Percentiles rank a stretch among this genome's conserved stretches.
These are phyloP conservation scores for Fraxinus cuspidata DNA, from an alignment of 257 asterid genomes.

Conservation along the genomic window DNA sequence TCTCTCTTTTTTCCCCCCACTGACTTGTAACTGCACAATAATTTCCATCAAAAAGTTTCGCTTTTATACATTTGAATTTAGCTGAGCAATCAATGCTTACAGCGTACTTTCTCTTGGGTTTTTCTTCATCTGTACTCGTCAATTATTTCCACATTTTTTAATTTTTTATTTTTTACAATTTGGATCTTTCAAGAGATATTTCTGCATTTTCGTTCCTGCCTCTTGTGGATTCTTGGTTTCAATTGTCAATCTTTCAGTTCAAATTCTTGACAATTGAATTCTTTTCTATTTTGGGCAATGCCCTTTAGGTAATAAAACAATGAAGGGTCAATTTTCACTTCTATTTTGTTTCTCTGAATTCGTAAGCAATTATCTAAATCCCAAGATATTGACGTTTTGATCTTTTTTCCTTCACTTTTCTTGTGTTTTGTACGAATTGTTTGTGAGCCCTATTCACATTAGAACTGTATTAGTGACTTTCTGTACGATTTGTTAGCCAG, in stretches of 20 bases:
- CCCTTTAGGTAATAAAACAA: conserved; percentile 22
- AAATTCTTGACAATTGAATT: conserved; percentile 17
- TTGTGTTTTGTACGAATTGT: neutral
- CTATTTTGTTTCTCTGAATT: conserved; percentile 5
- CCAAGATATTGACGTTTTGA: neutral
- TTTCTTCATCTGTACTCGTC: conserved; percentile 39
- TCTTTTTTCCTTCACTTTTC: neutral
- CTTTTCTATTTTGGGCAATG: conserved; percentile 15
- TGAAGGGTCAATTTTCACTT: conserved; percentile 23
- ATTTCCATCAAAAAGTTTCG: conserved; percentile 31
- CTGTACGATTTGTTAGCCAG: conserved; percentile 10
- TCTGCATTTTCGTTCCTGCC: conserved; percentile 28
- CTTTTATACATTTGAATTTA: conserved; percentile 42
- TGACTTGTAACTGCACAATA: conserved; percentile 23
- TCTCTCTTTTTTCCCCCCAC: neutral
- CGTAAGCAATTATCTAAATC: conserved; percentile 6
- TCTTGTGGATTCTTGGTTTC: conserved; percentile 24
- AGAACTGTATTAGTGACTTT: conserved; percentile 8
- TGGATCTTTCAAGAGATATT: conserved; percentile 24
- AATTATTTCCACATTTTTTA: conserved; percentile 15
- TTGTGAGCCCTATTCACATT: conserved; percentile 20
- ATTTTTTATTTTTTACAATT: conserved; percentile 25
- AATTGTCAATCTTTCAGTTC: conserved; percentile 22
- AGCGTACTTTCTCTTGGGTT: conserved; percentile 33
- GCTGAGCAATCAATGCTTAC: conserved; percentile 48